These are phyloP conservation scores for Aspergillus neotritici DNA, from an alignment of 2,329 filamentous ascomycete genomes.

Conservation along the genomic window DNA sequence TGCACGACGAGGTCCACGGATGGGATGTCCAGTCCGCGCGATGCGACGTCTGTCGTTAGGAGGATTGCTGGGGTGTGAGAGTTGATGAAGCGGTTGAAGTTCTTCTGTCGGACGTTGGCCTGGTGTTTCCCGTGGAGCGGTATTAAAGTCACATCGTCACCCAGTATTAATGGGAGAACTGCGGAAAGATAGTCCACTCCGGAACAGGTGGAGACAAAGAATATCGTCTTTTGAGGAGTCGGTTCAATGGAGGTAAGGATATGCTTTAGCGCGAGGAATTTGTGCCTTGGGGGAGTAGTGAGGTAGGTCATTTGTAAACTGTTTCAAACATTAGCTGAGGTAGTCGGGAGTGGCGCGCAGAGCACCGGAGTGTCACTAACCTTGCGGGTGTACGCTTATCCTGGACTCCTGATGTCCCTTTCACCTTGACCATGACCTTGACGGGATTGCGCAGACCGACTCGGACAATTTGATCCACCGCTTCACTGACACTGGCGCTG, in stretches of 20 bases:
- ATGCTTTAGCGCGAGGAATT: slow-evolving; percentile 67
- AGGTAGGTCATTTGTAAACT: slow-evolving; percentile 87
- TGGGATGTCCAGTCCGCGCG: slow-evolving; percentile 84
- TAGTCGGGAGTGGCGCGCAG: not conserved
- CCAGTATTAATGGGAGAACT: slow-evolving; percentile 67
- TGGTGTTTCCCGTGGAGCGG: slow-evolving; percentile 90
- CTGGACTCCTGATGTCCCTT: slow-evolving; percentile 64
- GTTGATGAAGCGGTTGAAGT: slow-evolving; percentile 73
- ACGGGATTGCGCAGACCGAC: slow-evolving; percentile 91
- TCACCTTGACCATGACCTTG: slow-evolving; percentile 90
- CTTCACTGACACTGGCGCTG: slow-evolving; percentile 92
- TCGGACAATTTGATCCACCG: slow-evolving; percentile 84
- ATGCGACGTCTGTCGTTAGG: slow-evolving; percentile 86
- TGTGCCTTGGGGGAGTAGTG: slow-evolving; percentile 67
- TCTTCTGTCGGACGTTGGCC: slow-evolving; percentile 79
- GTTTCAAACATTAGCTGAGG: slow-evolving; percentile 12
- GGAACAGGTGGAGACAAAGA: slow-evolving; percentile 90
- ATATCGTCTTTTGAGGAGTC: slow-evolving; percentile 74
- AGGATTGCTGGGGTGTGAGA: slow-evolving; percentile 72
- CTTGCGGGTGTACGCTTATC: slow-evolving; percentile 84
- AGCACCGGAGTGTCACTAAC: slow-evolving; percentile 18
- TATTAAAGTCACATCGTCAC: slow-evolving; percentile 61
- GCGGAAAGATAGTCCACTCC: slow-evolving; percentile 91
- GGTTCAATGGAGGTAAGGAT: slow-evolving; percentile 66
- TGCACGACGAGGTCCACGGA: slow-evolving; percentile 88